Evolutionary conservation across 345 rosid species (phyloP).

Genomic region (Aquilaria sinensis): DNA sequence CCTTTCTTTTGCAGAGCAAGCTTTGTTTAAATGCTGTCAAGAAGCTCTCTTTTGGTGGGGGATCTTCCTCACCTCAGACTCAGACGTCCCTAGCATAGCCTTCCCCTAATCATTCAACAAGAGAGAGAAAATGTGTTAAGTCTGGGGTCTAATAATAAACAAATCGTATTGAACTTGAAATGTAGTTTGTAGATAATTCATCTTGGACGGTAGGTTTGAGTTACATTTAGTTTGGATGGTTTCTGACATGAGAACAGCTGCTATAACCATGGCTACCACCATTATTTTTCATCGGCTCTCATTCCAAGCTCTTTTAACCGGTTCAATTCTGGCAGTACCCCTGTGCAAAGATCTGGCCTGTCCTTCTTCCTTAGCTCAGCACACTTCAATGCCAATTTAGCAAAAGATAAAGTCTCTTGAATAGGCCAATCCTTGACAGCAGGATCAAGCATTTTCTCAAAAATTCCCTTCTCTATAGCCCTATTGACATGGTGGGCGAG

Average conservation of each 20-base stretch:
- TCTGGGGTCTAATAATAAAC: too few species aligned
- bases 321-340: conserved; percentile 63
- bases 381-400: conserved; percentile 55
- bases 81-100: too few species aligned
- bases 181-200: too few species aligned
- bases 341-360: conserved; percentile 71
- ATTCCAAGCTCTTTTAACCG: conserved; percentile 44
- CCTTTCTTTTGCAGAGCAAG: too few species aligned
- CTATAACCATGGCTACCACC: not conserved
- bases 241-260: not conserved
- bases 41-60: too few species aligned
- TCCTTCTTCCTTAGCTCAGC: conserved; percentile 79
- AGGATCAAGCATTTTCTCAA: conserved; percentile 59
- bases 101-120: too few species aligned
- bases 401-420: conserved; percentile 56
- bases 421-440: conserved; percentile 65
- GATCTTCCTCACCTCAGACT: too few species aligned
- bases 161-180: too few species aligned
- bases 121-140: too few species aligned
- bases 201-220: too few species aligned
- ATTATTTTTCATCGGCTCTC: conserved; percentile 3
- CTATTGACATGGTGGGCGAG: conserved; percentile 64
- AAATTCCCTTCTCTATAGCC: conserved; percentile 63
- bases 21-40: too few species aligned
- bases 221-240: too few species aligned